phyloP scores from a whole-genome alignment of 1,139 yeast species.

The Suhomyces bribrorum region DNA sequence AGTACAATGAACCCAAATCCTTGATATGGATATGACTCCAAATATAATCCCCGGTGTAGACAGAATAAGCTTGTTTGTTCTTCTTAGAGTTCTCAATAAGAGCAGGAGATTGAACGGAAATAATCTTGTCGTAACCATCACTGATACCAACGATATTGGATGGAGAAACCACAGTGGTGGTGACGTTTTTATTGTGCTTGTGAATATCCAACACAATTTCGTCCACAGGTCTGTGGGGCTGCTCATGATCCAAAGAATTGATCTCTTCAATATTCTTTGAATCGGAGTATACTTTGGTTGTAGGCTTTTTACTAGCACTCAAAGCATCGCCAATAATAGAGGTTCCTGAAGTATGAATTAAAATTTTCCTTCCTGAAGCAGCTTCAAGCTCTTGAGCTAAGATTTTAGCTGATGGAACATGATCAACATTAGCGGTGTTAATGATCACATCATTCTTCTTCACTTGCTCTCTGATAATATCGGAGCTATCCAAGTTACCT shows the following conservation, averaged over 20 bases:
- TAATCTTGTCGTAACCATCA: slow-evolving; percentile 33
- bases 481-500: slow-evolving; percentile 26
- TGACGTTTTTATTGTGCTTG: slow-evolving; percentile 19
- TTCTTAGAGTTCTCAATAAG: slow-evolving; percentile 24
- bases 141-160: slow-evolving; percentile 29
- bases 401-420: slow-evolving; percentile 31
- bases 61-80: slow-evolving; percentile 29
- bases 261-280: slow-evolving; percentile 30
- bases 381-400: slow-evolving; percentile 20
- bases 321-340: slow-evolving; percentile 33
- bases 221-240: slow-evolving; percentile 43
- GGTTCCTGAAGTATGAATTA: slow-evolving; percentile 45
- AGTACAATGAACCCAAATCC: slow-evolving; percentile 38
- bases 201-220: slow-evolving; percentile 30
- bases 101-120: slow-evolving; percentile 37
- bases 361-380: slow-evolving; percentile 19
- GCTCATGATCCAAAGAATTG: slow-evolving; percentile 27
- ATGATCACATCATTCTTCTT: slow-evolving; percentile 30
- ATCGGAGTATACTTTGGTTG: slow-evolving; percentile 32
- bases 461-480: slow-evolving; percentile 24
- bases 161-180: slow-evolving; percentile 27
- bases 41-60: slow-evolving; percentile 33
- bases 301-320: slow-evolving; percentile 20
- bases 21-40: slow-evolving; percentile 42
- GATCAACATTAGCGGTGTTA: slow-evolving; percentile 42